Conservation (phyloP, 192 early-diverging fungal species). For the Coemansia sp. region DNA sequence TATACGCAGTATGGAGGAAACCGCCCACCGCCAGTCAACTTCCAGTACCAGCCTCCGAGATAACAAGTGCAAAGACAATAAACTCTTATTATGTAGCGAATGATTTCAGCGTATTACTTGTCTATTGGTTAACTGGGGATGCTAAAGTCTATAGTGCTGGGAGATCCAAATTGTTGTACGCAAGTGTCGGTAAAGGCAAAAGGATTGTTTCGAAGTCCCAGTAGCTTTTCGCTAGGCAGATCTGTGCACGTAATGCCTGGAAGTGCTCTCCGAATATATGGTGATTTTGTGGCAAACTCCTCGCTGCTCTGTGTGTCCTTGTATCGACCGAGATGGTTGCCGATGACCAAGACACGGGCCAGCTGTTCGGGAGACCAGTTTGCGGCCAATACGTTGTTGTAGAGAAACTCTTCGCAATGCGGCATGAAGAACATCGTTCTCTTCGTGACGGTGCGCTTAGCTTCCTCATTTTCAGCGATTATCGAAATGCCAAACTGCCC, state of each 20-base stretch:
- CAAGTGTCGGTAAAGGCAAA: conserved; percentile 50
- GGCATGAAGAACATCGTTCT: conserved; percentile 54
- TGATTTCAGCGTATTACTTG: not conserved
- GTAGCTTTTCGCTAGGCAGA: conserved; percentile 29
- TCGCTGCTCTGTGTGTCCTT: conserved; percentile 21
- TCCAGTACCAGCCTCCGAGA: conserved; percentile 29
- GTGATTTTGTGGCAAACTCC: conserved; percentile 20
- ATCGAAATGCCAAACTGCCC: conserved; percentile 13
- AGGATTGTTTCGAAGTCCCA: conserved; percentile 35
- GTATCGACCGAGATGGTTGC: conserved; percentile 42
- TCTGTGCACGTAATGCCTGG: not conserved
- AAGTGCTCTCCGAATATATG: conserved; percentile 19
- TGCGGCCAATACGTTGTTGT: conserved; percentile 40
- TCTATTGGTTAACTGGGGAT: not conserved
- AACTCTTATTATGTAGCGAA: too few relatives aligned
- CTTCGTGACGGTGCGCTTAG: conserved; percentile 12
- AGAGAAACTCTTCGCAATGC: conserved; percentile 54
- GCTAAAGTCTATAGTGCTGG: not conserved
- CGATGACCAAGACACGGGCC: conserved; percentile 20
- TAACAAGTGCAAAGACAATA: not conserved
- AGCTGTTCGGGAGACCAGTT: conserved; percentile 32
- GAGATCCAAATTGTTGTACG: conserved; percentile 16
- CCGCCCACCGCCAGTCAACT: conserved; percentile 17
- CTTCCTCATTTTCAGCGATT: conserved; percentile 42
- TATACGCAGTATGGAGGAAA: not conserved